phyloP scores from a whole-genome alignment of 2,329 filamentous ascomycete genomes.

The Nannizzia gypsea region DNA sequence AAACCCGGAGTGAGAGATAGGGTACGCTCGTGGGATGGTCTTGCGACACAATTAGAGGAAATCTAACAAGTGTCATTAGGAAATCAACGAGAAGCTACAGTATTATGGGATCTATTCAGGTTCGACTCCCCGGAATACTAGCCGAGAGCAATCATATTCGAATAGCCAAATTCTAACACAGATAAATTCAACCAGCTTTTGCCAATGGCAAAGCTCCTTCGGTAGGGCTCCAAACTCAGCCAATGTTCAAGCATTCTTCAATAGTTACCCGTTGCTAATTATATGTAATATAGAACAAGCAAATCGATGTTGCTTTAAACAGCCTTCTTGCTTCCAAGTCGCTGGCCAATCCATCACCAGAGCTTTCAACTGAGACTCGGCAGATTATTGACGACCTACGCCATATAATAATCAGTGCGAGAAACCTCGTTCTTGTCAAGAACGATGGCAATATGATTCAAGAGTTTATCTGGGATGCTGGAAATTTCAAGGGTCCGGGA shows the following conservation, averaged over 20 bases:
- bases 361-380: slow-evolving; percentile 73
- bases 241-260: not conserved
- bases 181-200: slow-evolving; percentile 49
- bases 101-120: slow-evolving; percentile 75
- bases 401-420: slow-evolving; percentile 71
- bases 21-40: not conserved
- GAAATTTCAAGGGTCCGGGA: slow-evolving; percentile 53
- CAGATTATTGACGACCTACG: slow-evolving; percentile 65
- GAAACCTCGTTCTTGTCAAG: slow-evolving; percentile 77
- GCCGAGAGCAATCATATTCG: not conserved
- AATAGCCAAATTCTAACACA: not conserved
- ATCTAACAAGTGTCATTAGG: slow-evolving; percentile 22
- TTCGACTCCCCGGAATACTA: slow-evolving; percentile 20
- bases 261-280: not conserved
- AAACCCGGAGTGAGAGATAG: slow-evolving; percentile 8
- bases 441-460: slow-evolving; percentile 90
- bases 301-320: slow-evolving; percentile 91
- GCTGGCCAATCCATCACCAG: slow-evolving; percentile 57
- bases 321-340: slow-evolving; percentile 64
- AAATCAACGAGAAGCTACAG: slow-evolving; percentile 90
- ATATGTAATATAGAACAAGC: slow-evolving; percentile 56
- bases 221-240: slow-evolving; percentile 40
- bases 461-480: slow-evolving; percentile 92
- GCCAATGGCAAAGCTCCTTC: slow-evolving; percentile 82
- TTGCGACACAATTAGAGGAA: not conserved